Evolutionary conservation across 495 filamentous ascomycete species (phyloP), one percentile per base, ranked within the genome.

Genomic region (Oleoguttula mirabilis): DNA sequence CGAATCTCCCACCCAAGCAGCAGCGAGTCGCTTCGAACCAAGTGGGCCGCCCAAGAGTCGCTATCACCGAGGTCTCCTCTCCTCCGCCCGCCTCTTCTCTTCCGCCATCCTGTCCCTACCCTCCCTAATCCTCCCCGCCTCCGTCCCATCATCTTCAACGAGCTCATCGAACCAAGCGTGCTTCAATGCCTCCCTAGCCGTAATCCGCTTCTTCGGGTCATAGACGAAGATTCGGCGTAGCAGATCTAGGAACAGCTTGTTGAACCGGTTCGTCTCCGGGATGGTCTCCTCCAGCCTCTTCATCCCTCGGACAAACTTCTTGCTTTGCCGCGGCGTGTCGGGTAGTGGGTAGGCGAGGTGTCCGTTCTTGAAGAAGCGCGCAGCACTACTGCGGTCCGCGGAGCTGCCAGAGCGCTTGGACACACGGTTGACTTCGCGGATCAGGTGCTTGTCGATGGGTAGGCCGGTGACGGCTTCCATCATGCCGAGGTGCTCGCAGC

Each of bases 401-500:
- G n/a, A n/a, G n/a, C n/a, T n/a, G n/a, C n/a, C n/a, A 36, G 71
- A 80, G 37, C 76, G 68, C 32, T 77, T 72, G 15, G 58, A 70
- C 61, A 60, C 69, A 57, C 66, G 72, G 55, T 78, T 55, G 2
- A 94, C 87, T 52, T 81, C 71, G 47, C 75, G 68, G 21, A 98
- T 77, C 8, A 98, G 69, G 28, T 73, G 70, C 3, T 68, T 56
- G 47, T 96, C 90, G 31, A 98, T 52, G 22, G n/a, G 25, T n/a
- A 2, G 3, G 34, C 45, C 39, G 23, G 32, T 47, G 25, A 52
- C 49, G 30, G 37, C 38, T 55, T 98, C 88, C 90, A 98, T 98
- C 90, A 98, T 98, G n/a, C 87, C 90, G 33, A 98, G 66, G 65
- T 98, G 90, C 58, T 96, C 90, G 4, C 95, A 73, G 52, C 96